Conservation (phyloP, 2,329 filamentous ascomycete species). For the Aspergillus uvarum region DNA sequence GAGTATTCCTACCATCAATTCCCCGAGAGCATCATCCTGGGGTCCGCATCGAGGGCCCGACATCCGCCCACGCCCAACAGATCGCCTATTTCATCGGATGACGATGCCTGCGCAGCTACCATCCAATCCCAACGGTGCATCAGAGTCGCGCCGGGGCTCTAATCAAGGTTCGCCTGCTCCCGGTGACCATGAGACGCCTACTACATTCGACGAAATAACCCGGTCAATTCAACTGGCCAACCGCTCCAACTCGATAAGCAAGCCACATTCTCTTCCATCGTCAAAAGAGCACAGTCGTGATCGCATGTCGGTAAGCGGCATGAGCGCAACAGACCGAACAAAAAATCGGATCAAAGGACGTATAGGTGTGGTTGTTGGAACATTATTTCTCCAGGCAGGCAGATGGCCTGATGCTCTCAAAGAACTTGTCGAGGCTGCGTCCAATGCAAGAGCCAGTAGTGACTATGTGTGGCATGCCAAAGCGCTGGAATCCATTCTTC, state of each 20-base stretch:
- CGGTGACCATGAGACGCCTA: slow-evolving; percentile 46
- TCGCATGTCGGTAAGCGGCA: slow-evolving; percentile 64
- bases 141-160: slow-evolving; percentile 41
- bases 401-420: slow-evolving; percentile 85
- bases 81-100: slow-evolving; percentile 69
- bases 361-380: slow-evolving; percentile 75
- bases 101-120: slow-evolving; percentile 68
- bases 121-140: slow-evolving; percentile 43
- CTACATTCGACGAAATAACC: slow-evolving; percentile 56
- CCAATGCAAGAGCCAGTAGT: slow-evolving; percentile 72
- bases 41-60: slow-evolving; percentile 52
- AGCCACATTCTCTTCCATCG: slow-evolving; percentile 37
- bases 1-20: slow-evolving; percentile 72
- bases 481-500: slow-evolving; percentile 80
- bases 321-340: slow-evolving; percentile 74
- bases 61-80: slow-evolving; percentile 46
- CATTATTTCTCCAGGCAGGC: slow-evolving; percentile 83
- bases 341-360: slow-evolving; percentile 79
- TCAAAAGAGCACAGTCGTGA: slow-evolving; percentile 59
- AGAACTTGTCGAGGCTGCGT: slow-evolving; percentile 77
- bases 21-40: slow-evolving; percentile 58
- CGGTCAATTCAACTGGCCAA: slow-evolving; percentile 43
- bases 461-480: slow-evolving; percentile 99
- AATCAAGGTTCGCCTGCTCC: slow-evolving; percentile 37
- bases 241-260: slow-evolving; percentile 40